Evolutionary conservation across 768 basidiomycete species (phyloP).

Genomic region (Lactarius hengduanensis): DNA sequence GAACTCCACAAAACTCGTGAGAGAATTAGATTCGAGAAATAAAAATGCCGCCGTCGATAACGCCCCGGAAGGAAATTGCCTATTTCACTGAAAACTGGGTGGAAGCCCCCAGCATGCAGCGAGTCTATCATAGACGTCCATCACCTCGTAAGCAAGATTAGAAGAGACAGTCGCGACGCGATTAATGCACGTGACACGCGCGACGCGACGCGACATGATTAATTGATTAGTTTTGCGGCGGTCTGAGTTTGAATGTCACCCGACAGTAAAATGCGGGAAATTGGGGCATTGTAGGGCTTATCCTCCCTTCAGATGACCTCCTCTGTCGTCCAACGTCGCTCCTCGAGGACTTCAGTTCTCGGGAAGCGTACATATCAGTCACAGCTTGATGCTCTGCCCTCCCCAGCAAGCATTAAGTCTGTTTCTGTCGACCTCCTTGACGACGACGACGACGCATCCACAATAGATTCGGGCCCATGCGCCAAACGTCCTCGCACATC

Average conservation of each 20-base stretch:
- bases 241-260: constrained; percentile 33
- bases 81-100: too few species aligned
- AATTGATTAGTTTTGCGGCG: constrained; percentile 28
- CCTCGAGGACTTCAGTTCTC: constrained; percentile 34
- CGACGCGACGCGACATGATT: constrained; percentile 25
- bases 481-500: constrained; percentile 62
- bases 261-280: constrained; percentile 28
- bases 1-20: not conserved
- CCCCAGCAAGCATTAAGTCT: constrained; percentile 35
- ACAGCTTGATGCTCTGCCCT: constrained; percentile 34
- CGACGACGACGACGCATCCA: constrained; percentile 32
- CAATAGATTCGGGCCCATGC: constrained; percentile 63
- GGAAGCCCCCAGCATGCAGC: too few species aligned
- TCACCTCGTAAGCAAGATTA: constrained; percentile 22
- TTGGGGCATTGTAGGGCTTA: constrained; percentile 8
- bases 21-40: not conserved
- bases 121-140: too few species aligned
- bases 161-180: constrained; percentile 31
- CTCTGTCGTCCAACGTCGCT: constrained; percentile 22
- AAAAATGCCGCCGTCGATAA: not conserved
- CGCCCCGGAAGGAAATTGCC: too few species aligned
- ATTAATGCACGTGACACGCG: constrained; percentile 16
- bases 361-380: constrained; percentile 38
- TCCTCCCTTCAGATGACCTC: constrained; percentile 24
- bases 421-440: constrained; percentile 19